A percentile compares a stretch with the other conserved stretches of the same genome.
Evolutionary conservation across 352 stramenopile species (phyloP).

Genomic region (Globisporangium heterothallicum): DNA sequence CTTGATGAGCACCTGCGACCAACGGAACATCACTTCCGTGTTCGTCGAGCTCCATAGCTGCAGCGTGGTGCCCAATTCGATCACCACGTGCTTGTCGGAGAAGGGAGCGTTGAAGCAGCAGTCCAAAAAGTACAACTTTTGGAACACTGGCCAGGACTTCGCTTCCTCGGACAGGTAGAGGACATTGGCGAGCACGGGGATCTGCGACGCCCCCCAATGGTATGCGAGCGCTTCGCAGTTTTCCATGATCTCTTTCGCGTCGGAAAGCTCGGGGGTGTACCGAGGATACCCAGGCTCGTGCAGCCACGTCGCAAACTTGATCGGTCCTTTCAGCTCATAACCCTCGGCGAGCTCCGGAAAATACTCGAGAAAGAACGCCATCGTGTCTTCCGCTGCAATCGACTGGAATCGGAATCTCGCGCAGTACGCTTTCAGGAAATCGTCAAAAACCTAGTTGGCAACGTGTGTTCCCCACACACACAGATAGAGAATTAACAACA

Average conservation of each 20-base stretch:
- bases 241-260: constrained; percentile 68
- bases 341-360: constrained; percentile 57
- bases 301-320: constrained; percentile 67
- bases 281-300: constrained; percentile 55
- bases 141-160: constrained; percentile 53
- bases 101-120: constrained; percentile 50
- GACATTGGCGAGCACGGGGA: constrained; percentile 53
- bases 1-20: constrained; percentile 58
- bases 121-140: constrained; percentile 65
- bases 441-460: constrained; percentile 45
- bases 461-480: too few species aligned
- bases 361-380: constrained; percentile 58
- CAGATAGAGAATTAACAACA: too few species aligned
- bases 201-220: constrained; percentile 44
- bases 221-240: constrained; percentile 58
- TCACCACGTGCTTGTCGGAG: constrained; percentile 31
- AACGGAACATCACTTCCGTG: constrained; percentile 63
- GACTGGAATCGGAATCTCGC: constrained; percentile 68
- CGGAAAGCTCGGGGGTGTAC: constrained; percentile 52
- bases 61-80: constrained; percentile 46
- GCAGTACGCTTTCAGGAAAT: constrained; percentile 64
- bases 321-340: constrained; percentile 44
- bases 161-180: constrained; percentile 55
- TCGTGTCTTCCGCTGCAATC: constrained; percentile 67
- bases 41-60: constrained; percentile 53